Conservation (phyloP, 306 rosid genomes). For the Pyrus communis region DNA sequence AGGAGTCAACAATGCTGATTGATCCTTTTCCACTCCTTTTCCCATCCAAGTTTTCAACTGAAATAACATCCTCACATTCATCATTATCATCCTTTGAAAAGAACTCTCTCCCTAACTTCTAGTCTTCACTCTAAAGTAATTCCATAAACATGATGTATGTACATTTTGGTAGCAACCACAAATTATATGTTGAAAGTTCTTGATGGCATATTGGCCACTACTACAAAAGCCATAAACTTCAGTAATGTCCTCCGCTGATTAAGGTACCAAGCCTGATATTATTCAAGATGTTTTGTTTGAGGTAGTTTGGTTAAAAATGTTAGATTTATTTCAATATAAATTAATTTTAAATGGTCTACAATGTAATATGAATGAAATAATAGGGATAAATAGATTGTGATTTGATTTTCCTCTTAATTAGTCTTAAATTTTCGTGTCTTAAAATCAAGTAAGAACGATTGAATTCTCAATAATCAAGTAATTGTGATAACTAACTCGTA, state of each 20-base stretch:
- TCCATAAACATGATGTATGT: too few relatives aligned
- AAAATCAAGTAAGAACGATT: too few relatives aligned
- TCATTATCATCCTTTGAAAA: conserved; percentile 25
- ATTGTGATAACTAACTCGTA: too few relatives aligned
- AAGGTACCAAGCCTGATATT: not conserved
- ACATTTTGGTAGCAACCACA: not conserved
- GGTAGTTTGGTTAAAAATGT: too few relatives aligned
- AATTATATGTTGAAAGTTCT: not conserved
- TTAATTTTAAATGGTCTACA: too few relatives aligned
- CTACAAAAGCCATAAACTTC: not conserved
- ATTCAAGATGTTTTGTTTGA: too few relatives aligned
- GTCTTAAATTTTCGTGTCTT: too few relatives aligned
- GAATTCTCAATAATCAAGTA: too few relatives aligned
- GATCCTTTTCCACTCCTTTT: conserved; percentile 29
- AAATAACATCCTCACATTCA: conserved; percentile 10
- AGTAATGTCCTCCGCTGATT: not conserved
- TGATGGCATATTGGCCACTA: not conserved
- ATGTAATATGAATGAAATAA: too few relatives aligned
- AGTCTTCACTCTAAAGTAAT: not conserved
- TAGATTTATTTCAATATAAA: too few relatives aligned
- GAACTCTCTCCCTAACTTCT: not conserved
- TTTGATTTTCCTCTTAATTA: too few relatives aligned
- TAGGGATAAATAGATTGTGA: too few relatives aligned
- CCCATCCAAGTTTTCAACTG: conserved; percentile 21
- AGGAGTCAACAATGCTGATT: conserved; percentile 34